Evolutionary conservation across 805 yeast species (phyloP).

Genomic region (Metschnikowia gruessii): DNA sequence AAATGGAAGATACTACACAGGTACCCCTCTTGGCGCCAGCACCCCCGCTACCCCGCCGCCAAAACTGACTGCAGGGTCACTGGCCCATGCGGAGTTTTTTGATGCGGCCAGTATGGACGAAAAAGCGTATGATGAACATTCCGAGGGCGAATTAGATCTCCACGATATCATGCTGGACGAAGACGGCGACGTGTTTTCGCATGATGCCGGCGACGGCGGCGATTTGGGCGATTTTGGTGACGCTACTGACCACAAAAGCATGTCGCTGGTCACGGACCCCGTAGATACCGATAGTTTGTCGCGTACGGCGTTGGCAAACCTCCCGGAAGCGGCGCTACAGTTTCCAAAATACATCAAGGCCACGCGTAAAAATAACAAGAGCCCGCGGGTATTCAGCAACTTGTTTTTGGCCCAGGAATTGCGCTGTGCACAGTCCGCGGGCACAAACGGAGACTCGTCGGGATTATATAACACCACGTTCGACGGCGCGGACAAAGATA

Average conservation of each 20-base stretch:
- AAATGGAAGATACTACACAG: no score
- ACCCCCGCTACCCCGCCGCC: neutral
- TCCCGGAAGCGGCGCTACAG: constrained; percentile 37
- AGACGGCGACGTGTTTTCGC: constrained; percentile 13
- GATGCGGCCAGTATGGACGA: neutral
- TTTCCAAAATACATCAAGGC: constrained; percentile 57
- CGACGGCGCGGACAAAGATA: no score
- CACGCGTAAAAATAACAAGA: constrained; percentile 43
- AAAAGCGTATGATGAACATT: constrained; percentile 12
- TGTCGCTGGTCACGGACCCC: constrained; percentile 16
- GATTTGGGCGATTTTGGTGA: no score
- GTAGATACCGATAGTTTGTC: constrained; percentile 15
- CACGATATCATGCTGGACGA: constrained; percentile 19
- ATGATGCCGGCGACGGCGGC: constrained; percentile 16
- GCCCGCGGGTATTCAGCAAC: constrained; percentile 47
- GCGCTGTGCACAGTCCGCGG: constrained; percentile 1
- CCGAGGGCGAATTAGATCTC: constrained; percentile 15
- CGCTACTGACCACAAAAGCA: constrained; percentile 8
- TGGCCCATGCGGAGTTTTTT: neutral
- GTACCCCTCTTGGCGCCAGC: no score
- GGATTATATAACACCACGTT: no score
- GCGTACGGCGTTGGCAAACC: constrained; percentile 28
- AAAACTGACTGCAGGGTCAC: neutral
- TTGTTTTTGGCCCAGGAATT: constrained; percentile 65
- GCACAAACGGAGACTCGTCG: neutral